Evolutionary conservation across 2,329 filamentous ascomycete species (phyloP), one percentile per base, ranked within the genome.

Genomic region (Capronia epimyces): DNA sequence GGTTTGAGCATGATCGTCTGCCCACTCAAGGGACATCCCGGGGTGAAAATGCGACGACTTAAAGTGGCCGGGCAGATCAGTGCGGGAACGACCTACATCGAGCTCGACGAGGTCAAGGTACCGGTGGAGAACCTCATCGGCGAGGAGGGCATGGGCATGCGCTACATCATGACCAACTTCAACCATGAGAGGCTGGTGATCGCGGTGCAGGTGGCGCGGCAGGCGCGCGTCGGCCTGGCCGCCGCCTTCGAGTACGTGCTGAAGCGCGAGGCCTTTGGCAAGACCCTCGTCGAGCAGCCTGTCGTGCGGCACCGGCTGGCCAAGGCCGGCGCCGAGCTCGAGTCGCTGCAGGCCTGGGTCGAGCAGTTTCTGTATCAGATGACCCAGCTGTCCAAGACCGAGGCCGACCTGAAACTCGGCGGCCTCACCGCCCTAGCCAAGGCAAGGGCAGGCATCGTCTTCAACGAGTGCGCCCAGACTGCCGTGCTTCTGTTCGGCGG

Each of bases 111-210:
- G 46, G 86, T 89, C 16, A 76, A 80, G 50, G 85, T 89, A 1
- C 84, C 84, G 0, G 76, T 81, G 0, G 77, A 79, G 62, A 88
- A 89, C 63, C 67, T 89, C 6, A 80, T 89, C 50, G 86, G 85
- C 2, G 60, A 73, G 16, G 85, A 89, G 65, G 84, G 84, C 9
- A 71, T 78, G 61, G 86, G 86, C 3, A 88, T 89, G 84, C 76
- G 73, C 52, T 86, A 86, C 63, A 79, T 86, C 62, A 87, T 86
- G 83, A 83, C 80, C 47, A 87, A 89, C 69, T 89, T 89, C 76
- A 89, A 89, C 69, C 84, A 89, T 65, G 86, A 89, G 66, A 78
- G 85, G 0, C 71, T 89, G 9, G 75, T 75, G 13, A 86, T 89
- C 56, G 74, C 81, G 1, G 78, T 88, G 12, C 77, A 78, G 0